These are phyloP conservation scores for Mycena albidolilacea DNA, from an alignment of 768 basidiomycete species.

Conservation along the genomic window DNA sequence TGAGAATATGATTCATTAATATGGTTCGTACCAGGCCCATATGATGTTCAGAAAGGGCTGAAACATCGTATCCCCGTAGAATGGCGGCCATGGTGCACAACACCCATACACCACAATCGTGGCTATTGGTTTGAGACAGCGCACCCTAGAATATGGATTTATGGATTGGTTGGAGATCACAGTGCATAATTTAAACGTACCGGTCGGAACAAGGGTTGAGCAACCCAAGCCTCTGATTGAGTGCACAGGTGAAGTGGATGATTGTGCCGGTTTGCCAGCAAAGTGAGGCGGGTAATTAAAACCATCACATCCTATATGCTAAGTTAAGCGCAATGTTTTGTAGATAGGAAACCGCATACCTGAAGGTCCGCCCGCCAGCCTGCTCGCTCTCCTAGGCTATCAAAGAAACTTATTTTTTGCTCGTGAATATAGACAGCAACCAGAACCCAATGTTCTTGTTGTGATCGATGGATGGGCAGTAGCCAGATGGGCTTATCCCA, in stretches of 20 bases:
- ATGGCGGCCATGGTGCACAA: conserved; percentile 35
- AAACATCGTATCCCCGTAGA: conserved; percentile 5
- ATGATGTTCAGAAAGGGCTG: background rate
- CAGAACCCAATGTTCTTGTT: conserved; percentile 50
- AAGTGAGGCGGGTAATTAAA: conserved; percentile 30
- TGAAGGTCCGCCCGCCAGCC: conserved; percentile 31
- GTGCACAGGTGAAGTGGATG: conserved; percentile 26
- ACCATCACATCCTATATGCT: conserved; percentile 29
- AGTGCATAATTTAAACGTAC: background rate
- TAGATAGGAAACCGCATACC: background rate
- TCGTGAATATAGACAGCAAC: conserved; percentile 38
- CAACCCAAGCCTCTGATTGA: conserved; percentile 34
- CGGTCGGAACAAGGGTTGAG: conserved; percentile 18
- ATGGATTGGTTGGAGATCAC: background rate
- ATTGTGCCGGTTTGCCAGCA: conserved; percentile 28
- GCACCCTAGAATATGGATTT: background rate
- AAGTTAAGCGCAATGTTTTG: background rate
- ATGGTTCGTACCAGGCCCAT: background rate
- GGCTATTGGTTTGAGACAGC: conserved; percentile 26
- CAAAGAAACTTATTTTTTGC: conserved; percentile 46
- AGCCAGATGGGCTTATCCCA: conserved; percentile 53
- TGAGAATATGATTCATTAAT: background rate
- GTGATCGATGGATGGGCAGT: conserved; percentile 50
- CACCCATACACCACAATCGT: conserved; percentile 41
- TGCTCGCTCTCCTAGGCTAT: conserved; percentile 44